Base-by-base conservation (phyloP, 257 asterid species). In the Penstemon davidsonii region DNA sequence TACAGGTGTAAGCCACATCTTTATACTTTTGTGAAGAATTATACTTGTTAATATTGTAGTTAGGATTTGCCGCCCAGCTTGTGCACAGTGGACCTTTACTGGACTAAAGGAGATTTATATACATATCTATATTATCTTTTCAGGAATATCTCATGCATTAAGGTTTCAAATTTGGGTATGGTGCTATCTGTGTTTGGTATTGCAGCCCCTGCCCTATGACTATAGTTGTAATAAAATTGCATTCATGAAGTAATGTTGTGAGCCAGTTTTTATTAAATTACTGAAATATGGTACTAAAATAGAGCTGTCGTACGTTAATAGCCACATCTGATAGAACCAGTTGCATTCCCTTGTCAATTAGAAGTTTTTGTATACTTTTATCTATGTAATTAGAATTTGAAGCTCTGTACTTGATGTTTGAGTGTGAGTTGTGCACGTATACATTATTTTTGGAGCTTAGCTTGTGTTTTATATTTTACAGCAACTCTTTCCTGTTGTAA, bases 371-470 rank as follows among this genome's bases (percentile, higher is more conserved):
- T 36, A 18, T 2, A 19, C 40, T 8, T 13, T 15, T 57, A 58
- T 18, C 53, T 54, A 9, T 43, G 8, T 62, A 56, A n/a, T 55
- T 25, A 19, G 33, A 63, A 45, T 64, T 51, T 41, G 36, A 41
- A 46, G 44, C 43, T 62, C 45, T 38, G 55, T 42, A 18, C 66
- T 41, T 64, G 58, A 9, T 37, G 45, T 37, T 57, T 38, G 62
- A 38, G 40, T 57, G 62, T n/a, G n/a, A 12, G n/a, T 9, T 15
- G 15, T n/a, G n/a, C 11, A 12, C 2, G 4, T 69, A 61, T 43
- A 10, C 10, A 36, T 65, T 46, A 37, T 59, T 53, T 68, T n/a
- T 72, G 52, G 58, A 38, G 62, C 33, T 62, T 62, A 36, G 46
- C 18, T 43, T 55, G 40, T 8, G 19, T 49, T 61, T 43, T 49